Evolutionary conservation across 805 yeast species (phyloP).

Genomic region (Metschnikowia reukaufii): DNA sequence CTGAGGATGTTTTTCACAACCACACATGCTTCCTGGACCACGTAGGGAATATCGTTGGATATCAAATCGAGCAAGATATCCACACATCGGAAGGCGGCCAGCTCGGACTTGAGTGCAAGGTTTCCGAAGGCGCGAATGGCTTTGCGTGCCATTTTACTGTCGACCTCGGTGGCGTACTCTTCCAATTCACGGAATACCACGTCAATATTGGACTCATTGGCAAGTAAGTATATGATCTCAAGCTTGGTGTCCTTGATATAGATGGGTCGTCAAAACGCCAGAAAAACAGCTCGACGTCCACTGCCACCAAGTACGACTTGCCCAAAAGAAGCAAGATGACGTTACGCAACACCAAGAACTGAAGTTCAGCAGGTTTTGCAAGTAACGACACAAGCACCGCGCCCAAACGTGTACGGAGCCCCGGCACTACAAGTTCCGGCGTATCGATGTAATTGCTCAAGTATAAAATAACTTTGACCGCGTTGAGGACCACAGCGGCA

Average conservation of each 20-base stretch:
- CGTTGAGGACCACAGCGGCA: conserved; percentile 75
- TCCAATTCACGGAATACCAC: conserved; percentile 71
- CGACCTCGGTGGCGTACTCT: conserved; percentile 86
- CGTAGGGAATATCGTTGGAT: conserved; percentile 64
- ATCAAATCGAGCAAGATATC: conserved; percentile 58
- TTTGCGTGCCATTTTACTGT: conserved; percentile 80
- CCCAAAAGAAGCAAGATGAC: conserved; percentile 71
- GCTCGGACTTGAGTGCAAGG: conserved; percentile 72
- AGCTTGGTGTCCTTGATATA: conserved; percentile 88
- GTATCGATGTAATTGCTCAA: conserved; percentile 66
- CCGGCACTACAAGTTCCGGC: conserved; percentile 55
- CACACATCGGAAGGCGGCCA: conserved; percentile 64
- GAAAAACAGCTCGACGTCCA: conserved; percentile 80
- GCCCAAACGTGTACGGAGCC: conserved; percentile 58
- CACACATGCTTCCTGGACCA: conserved; percentile 76
- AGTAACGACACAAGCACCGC: conserved; percentile 66
- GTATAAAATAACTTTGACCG: conserved; percentile 71
- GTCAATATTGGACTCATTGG: conserved; percentile 60
- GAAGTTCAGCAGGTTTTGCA: conserved; percentile 78
- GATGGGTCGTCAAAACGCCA: conserved; percentile 83
- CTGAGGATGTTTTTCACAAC: conserved; percentile 77
- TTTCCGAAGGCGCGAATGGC: conserved; percentile 90
- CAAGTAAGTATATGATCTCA: conserved; percentile 79
- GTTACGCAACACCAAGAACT: conserved; percentile 78
- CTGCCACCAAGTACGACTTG: conserved; percentile 54